Conservation (phyloP, 441 rosid genomes). For the Arabidopsis lyrata region DNA sequence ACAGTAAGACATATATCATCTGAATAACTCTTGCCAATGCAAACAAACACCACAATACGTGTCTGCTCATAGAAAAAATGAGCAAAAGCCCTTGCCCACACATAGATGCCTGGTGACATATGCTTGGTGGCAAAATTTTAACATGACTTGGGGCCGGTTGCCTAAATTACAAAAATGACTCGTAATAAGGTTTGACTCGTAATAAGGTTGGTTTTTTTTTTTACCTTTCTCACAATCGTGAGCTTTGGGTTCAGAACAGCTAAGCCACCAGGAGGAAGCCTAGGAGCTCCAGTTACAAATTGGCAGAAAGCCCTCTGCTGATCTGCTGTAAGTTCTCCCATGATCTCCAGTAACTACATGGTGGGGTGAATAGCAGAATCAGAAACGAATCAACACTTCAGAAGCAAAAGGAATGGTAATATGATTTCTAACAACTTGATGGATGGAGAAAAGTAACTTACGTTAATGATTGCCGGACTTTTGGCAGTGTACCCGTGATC, state of each 20-base stretch:
- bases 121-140: neutral
- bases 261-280: constrained; percentile 98
- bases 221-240: constrained; percentile 98
- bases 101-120: neutral
- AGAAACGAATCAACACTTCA: constrained; percentile 1
- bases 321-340: constrained; percentile 98
- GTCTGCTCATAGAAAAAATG: neutral
- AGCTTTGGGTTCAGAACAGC: constrained; percentile 96
- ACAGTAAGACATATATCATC: neutral
- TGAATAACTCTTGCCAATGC: constrained; percentile 1
- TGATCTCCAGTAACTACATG: constrained; percentile 86
- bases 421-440: constrained; percentile 4
- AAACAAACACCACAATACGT: neutral
- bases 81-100: neutral
- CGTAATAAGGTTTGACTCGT: neutral
- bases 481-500: constrained; percentile 99
- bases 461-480: constrained; percentile 90
- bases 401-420: constrained; percentile 2
- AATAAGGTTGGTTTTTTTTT: constrained; percentile 15
- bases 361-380: constrained; percentile 23
- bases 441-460: constrained; percentile 45
- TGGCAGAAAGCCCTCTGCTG: constrained; percentile 98
- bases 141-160: neutral
- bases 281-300: constrained; percentile 99
- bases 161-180: neutral